Percentiles rank a stretch among this genome's conserved stretches.
Evolutionary conservation across 192 early-diverging fungal species (phyloP).

Genomic region (Pecoramyces ruminantium): DNA sequence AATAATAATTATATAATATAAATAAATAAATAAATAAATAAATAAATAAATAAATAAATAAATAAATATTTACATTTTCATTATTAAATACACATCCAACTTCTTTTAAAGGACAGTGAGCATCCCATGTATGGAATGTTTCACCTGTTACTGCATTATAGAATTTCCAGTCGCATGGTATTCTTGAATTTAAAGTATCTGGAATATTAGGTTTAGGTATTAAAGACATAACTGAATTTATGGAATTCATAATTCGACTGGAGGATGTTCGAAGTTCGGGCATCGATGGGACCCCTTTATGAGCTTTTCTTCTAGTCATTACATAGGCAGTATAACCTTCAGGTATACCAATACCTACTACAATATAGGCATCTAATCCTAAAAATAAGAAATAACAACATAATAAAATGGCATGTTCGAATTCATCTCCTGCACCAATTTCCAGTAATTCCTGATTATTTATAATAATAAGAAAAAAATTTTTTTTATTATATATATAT

Average conservation of each 20-base stretch:
- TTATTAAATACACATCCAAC: constrained; percentile 24
- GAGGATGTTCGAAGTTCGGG: background rate
- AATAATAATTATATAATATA: background rate
- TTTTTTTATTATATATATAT: too few relatives aligned
- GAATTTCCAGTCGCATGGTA: constrained; percentile 7
- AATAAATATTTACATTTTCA: constrained; percentile 25
- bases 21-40: too few relatives aligned
- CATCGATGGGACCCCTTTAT: background rate
- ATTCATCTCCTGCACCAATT: constrained; percentile 20
- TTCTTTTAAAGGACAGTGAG: constrained; percentile 17
- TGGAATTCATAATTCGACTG: background rate
- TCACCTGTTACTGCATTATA: constrained; percentile 25
- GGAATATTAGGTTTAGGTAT: background rate
- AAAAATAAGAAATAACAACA: constrained; percentile 18
- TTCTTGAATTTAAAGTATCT: constrained; percentile 1
- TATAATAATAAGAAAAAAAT: too few relatives aligned
- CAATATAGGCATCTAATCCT: constrained; percentile 15
- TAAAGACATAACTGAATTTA: background rate
- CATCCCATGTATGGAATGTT: constrained; percentile 11
- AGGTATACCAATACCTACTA: constrained; percentile 21
- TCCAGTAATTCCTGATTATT: constrained; percentile 27
- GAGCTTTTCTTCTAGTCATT: constrained; percentile 2
- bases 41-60: too few relatives aligned
- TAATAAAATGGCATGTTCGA: constrained; percentile 33
- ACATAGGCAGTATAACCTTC: constrained; percentile 27